Base-by-base conservation (phyloP, 148 eudicot species). In the Cornus kousa region DNA sequence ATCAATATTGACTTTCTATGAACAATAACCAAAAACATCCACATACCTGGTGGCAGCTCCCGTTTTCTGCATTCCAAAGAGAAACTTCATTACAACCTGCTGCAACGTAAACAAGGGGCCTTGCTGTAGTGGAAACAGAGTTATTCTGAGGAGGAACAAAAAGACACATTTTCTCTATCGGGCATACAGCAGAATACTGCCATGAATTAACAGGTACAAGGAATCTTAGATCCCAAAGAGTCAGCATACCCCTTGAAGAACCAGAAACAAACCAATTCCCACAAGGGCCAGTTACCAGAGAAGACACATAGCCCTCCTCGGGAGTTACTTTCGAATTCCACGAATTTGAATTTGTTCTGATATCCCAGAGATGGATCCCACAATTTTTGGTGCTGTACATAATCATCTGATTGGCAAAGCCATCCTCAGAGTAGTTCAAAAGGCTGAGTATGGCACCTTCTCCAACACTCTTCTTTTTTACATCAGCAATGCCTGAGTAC, bases 181-280 rank as follows among this genome's bases (percentile, higher is more conserved):
- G 91, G 78, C 98, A 91, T 55, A 89, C 88, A 84, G 83, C 80
- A 68, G 99, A 90, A 87, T 89, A 92, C 75, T 88, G 92, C 97
- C 97, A 96, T 24, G 94, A 85, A 81, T 96, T 90, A 46, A 96
- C 98, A 13, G 98, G 99, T 76, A 96, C 83, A 79, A 90, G 88
- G 73, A 96, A 96, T 83, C 99, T 87, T 76, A 93, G 84, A 88
- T 96, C 99, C 99, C 99, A 96, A 71, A 96, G 87, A 71, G 98
- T 96, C 84, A 96, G 85, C 77, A 92, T 90, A 55, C 99, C 98
- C 85, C 99, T 89, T 39, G 98, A 93, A 69, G 99, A 96, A 39
- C 99, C 99, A 12, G 99, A 92, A 40, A 96, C 90, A 84, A 96
- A 96, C 99, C 99, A 96, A 84, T 96, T 93, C 74, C 99, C 99